phyloP scores from a whole-genome alignment of 805 yeast genomes.

The Monosporozyma solicola region DNA sequence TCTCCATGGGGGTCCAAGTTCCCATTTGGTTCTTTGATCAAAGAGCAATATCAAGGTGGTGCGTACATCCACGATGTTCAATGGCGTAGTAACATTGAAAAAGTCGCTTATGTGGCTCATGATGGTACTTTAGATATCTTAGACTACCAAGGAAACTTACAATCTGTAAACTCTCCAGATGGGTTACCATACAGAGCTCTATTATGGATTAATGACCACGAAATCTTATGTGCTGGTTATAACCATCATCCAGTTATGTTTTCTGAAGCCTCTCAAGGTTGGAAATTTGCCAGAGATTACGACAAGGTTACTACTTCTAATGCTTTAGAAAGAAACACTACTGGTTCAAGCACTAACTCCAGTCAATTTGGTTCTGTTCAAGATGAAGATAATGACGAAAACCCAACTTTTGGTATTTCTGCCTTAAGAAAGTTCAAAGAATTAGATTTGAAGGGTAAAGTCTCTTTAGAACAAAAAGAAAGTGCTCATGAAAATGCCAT shows the following conservation, averaged over 20 bases:
- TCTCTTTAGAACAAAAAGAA: conserved; percentile 38
- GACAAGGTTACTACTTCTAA: conserved; percentile 36
- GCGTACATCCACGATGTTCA: conserved; percentile 90
- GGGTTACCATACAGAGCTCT: conserved; percentile 74
- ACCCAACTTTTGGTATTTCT: conserved; percentile 50
- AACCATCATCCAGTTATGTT: conserved; percentile 86
- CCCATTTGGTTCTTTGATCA: conserved; percentile 75
- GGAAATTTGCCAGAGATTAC: conserved; percentile 46
- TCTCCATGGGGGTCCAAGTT: conserved; percentile 90
- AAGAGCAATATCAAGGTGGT: conserved; percentile 49
- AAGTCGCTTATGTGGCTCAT: conserved; percentile 74
- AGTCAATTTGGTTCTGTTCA: conserved; percentile 20
- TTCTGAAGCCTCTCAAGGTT: conserved; percentile 61
- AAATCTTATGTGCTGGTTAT: conserved; percentile 82
- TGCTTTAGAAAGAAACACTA: background rate
- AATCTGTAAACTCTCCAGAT: conserved; percentile 23
- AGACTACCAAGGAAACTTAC: conserved; percentile 38
- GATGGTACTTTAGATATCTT: conserved; percentile 78
- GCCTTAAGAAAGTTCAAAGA: conserved; percentile 92
- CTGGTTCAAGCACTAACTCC: conserved; percentile 6
- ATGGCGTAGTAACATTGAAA: conserved; percentile 72
- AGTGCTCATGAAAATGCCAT: conserved; percentile 91
- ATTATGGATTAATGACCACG: conserved; percentile 56
- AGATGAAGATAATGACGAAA: conserved; percentile 45
- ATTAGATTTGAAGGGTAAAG: conserved; percentile 87